phyloP scores from a whole-genome alignment of 2,329 filamentous ascomycete genomes.

The Exserohilum rostratum region DNA sequence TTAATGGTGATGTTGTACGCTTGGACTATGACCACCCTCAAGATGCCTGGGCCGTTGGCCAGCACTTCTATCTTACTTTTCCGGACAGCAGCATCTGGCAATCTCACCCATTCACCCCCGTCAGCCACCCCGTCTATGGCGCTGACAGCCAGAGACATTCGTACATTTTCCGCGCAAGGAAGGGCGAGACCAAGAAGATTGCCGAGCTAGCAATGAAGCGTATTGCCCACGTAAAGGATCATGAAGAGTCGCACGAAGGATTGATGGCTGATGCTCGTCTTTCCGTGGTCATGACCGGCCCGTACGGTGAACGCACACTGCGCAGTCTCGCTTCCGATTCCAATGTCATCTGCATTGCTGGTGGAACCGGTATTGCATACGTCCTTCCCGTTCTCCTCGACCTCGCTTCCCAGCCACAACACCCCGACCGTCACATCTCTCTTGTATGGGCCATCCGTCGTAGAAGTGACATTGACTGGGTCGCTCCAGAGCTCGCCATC shows the following conservation, averaged over 20 bases:
- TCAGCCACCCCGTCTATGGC: slow-evolving; percentile 33
- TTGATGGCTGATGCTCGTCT: slow-evolving; percentile 35
- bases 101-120: slow-evolving; percentile 68
- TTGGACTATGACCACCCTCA: slow-evolving; percentile 70
- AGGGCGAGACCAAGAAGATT: slow-evolving; percentile 43
- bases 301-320: slow-evolving; percentile 42
- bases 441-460: slow-evolving; percentile 47
- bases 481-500: slow-evolving; percentile 41
- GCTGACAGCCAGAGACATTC: slow-evolving; percentile 36
- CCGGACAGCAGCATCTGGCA: slow-evolving; percentile 71
- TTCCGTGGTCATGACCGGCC: slow-evolving; percentile 42
- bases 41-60: slow-evolving; percentile 67
- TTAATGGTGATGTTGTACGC: slow-evolving; percentile 61
- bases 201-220: slow-evolving; percentile 39
- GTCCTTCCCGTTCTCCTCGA: slow-evolving; percentile 45
- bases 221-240: slow-evolving; percentile 24
- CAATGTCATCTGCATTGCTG: slow-evolving; percentile 46
- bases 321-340: slow-evolving; percentile 26
- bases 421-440: slow-evolving; percentile 34
- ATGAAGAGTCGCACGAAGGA: slow-evolving; percentile 29
- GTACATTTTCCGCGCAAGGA: slow-evolving; percentile 46
- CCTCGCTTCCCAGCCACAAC: slow-evolving; percentile 32
- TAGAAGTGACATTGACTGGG: slow-evolving; percentile 43
- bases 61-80: slow-evolving; percentile 76
- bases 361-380: slow-evolving; percentile 48